Base-by-base conservation (phyloP, 495 filamentous ascomycete genomes). In the Alectoria sarmentosa region DNA sequence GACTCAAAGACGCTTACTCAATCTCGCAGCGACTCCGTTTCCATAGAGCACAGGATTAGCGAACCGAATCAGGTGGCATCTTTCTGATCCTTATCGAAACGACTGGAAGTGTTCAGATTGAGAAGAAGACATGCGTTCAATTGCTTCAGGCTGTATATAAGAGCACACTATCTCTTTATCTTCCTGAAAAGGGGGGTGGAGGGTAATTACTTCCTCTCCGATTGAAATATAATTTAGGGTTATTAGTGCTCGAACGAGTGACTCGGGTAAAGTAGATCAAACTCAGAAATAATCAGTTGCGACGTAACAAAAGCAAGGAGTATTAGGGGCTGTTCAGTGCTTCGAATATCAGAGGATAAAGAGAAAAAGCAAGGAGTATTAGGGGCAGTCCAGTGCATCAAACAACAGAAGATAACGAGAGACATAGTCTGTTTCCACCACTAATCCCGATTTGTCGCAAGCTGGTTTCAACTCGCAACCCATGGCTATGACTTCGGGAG, bases 311-410 rank as follows among this genome's bases (percentile, higher is more conserved):
- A 46, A 46, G 23, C 38, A 61, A 61, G 58, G 58, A 32, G 26
- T 23, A 46, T 23, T 46, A 61, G 28, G 58, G 26, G 39, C 26
- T 21, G 8, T 34, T 32, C 9, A n/a, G 39, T 34, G 39, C 17
- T 46, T n/a, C n/a, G 26, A 34, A 37, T 1, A 21, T 30, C 19
- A 26, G 34, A 46, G 8, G 9, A 46, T 0, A 34, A 46, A 9
- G 38, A 46, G 14, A 46, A 3, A 61, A n/a, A n/a, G n/a, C n/a
- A 61, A 61, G 58, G 58, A 32, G 26, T 23, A 46, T 23, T 46
- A 61, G 28, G 58, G 26, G 39, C 26, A 32, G 8, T 34, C n/a
- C 9, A n/a, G 39, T 34, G 39, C 17, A 34, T n/a, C n/a, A 34
- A 34, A 37, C 3, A 21, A 44, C 19, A 26, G 34, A 46, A 3